These are phyloP conservation scores for Pseudonitzschia pungens DNA, from an alignment of 108 stramenopile species.

Conservation along the genomic window DNA sequence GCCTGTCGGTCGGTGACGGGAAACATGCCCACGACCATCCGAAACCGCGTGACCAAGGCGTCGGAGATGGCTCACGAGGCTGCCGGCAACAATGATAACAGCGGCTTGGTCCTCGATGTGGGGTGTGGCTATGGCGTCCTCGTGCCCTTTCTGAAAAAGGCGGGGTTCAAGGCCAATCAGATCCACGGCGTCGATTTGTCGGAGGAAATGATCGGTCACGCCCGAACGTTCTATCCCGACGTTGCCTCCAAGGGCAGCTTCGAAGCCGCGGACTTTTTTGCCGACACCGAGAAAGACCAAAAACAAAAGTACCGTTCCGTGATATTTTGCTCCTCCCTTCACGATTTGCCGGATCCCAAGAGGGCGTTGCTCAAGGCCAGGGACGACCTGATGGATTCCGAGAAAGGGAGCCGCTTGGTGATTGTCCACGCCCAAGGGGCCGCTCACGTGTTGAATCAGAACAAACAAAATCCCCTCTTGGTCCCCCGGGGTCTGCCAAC, in stretches of 20 bases:
- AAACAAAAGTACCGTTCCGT: conserved; percentile 46
- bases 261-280: conserved; percentile 50
- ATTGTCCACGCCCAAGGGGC: conserved; percentile 76
- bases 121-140: conserved; percentile 74
- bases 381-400: conserved; percentile 32
- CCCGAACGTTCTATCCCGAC: conserved; percentile 41
- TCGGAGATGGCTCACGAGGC: conserved; percentile 47
- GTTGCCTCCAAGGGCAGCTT: conserved; percentile 37
- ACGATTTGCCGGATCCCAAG: conserved; percentile 65
- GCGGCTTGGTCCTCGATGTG: conserved; percentile 48
- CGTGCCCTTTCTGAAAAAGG: conserved; percentile 51
- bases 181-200: conserved; percentile 70
- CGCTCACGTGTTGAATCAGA: conserved; percentile 56
- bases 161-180: conserved; percentile 43
- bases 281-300: neutral
- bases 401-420: conserved; percentile 41
- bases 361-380: conserved; percentile 47
- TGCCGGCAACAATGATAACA: conserved; percentile 1
- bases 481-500: conserved; percentile 66
- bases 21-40: conserved; percentile 53
- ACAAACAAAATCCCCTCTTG: conserved; percentile 61
- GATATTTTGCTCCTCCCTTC: conserved; percentile 70
- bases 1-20: conserved; percentile 57
- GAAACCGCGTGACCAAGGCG: conserved; percentile 48
- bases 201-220: conserved; percentile 72